phyloP scores from a whole-genome alignment of 2,329 filamentous ascomycete genomes.

The Byssothecium circinans region DNA sequence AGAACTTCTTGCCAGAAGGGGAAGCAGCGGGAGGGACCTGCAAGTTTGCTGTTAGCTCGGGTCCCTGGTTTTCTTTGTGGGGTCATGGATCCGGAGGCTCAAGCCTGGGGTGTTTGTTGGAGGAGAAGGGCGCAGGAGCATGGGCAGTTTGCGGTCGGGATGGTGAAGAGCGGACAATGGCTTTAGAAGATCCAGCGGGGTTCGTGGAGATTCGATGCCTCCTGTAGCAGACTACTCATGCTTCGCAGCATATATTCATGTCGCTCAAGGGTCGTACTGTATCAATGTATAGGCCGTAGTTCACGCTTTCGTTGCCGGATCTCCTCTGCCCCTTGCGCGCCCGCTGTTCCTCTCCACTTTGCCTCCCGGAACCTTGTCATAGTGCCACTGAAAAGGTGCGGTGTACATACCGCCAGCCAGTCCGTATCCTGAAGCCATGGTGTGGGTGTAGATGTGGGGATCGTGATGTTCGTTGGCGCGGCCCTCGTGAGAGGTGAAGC shows the following conservation, averaged over 20 bases:
- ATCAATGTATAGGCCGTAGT: background rate
- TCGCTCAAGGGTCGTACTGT: background rate
- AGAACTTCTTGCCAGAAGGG: slow-evolving; percentile 99
- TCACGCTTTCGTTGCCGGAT: slow-evolving; percentile 7
- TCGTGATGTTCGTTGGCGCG: slow-evolving; percentile 10
- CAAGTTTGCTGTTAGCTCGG: background rate
- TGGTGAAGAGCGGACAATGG: too few species aligned
- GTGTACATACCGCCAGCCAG: slow-evolving; percentile 70
- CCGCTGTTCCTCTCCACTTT: slow-evolving; percentile 14
- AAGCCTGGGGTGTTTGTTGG: background rate
- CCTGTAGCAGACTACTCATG: background rate
- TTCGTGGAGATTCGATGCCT: too few species aligned
- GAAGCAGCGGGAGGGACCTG: slow-evolving; percentile 82
- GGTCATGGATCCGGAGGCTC: background rate
- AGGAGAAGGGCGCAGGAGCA: background rate
- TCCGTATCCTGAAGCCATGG: slow-evolving; percentile 82
- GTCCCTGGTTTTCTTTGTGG: background rate
- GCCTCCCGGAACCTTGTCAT: slow-evolving; percentile 10
- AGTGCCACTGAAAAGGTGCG: background rate
- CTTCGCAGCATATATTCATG: background rate
- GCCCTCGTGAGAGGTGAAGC: slow-evolving; percentile 24
- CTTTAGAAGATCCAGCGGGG: too few species aligned
- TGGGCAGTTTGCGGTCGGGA: too few species aligned
- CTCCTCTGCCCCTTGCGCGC: slow-evolving; percentile 10
- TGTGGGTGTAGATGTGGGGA: slow-evolving; percentile 38